Conservation (phyloP, 2,329 filamentous ascomycete genomes). For the Trichoderma semiorbis region DNA sequence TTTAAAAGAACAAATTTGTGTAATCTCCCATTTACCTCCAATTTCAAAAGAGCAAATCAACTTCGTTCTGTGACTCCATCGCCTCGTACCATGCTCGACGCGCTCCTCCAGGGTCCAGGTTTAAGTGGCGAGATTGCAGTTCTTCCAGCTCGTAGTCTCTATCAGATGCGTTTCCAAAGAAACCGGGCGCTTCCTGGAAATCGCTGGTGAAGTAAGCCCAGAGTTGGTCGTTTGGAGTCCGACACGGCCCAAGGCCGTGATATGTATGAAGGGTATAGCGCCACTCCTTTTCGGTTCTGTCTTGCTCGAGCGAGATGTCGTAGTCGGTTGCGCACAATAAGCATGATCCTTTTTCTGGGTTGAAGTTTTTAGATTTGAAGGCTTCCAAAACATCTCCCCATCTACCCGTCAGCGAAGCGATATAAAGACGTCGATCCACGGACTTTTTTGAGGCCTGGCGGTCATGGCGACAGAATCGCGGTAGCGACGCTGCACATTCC, state of each 20-base stretch:
- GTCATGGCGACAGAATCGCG: neutral
- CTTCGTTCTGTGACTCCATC: no score
- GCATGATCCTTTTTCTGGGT: neutral
- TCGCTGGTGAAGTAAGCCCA: neutral
- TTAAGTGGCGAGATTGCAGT: neutral
- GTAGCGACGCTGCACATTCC: neutral
- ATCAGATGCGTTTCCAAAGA: fast-evolving
- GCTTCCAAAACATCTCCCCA: neutral
- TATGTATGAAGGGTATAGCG: neutral
- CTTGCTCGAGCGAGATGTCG: neutral
- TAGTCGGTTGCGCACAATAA: neutral
- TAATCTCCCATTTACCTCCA: no score
- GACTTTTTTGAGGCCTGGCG: neutral
- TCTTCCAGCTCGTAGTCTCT: neutral
- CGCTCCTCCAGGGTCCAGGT: neutral
- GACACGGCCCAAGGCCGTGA: neutral
- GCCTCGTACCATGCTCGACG: neutral
- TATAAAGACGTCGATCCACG: neutral
- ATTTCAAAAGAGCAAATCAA: no score
- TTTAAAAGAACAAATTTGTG: no score
- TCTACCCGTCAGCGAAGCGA: neutral
- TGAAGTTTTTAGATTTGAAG: neutral
- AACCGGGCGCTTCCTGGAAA: neutral
- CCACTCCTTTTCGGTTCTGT: neutral
- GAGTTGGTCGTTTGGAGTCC: neutral